A percentile compares a stretch with the other conserved stretches of the same genome.
phyloP scores from a whole-genome alignment of 2,329 filamentous ascomycete species.

The Ascosphaera apis region DNA sequence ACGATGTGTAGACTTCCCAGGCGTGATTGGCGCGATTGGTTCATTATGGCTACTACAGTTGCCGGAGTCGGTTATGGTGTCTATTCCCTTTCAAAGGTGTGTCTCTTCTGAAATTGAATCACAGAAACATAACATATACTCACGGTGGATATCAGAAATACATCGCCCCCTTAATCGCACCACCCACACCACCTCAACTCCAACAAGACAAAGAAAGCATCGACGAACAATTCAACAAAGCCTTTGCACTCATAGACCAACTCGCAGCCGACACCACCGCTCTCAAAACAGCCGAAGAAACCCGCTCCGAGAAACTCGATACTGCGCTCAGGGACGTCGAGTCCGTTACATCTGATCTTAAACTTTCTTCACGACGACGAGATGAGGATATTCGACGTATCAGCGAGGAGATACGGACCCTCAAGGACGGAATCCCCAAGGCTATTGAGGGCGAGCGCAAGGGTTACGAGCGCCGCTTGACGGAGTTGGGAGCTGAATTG shows the following conservation, averaged over 20 bases:
- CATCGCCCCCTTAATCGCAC: conserved; percentile 70
- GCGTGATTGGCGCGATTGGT: conserved; percentile 95
- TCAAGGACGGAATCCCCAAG: conserved; percentile 71
- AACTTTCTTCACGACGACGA: conserved; percentile 53
- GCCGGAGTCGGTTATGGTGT: conserved; percentile 74
- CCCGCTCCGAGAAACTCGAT: conserved; percentile 65
- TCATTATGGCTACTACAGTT: conserved; percentile 95
- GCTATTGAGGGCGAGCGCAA: conserved; percentile 77
- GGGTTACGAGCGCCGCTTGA: conserved; percentile 53
- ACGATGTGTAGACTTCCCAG: conserved; percentile 32
- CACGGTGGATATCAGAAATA: conserved; percentile 42
- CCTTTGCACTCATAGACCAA: conserved; percentile 79
- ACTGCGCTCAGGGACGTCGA: conserved; percentile 64
- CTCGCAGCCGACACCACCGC: conserved; percentile 71
- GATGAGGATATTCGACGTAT: conserved; percentile 75
- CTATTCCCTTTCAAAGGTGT: conserved; percentile 67
- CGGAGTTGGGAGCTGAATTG: conserved; percentile 68
- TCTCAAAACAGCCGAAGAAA: conserved; percentile 67
- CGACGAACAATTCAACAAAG: conserved; percentile 79
- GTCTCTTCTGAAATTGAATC: conserved; percentile 3
- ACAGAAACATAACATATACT: conserved; percentile 1
- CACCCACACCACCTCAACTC: conserved; percentile 78
- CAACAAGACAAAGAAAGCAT: conserved; percentile 86
- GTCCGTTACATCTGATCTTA: conserved; percentile 56
- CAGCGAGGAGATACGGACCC: conserved; percentile 58